Evolutionary conservation across 768 basidiomycete species (phyloP), one percentile per base, ranked within the genome.

Genomic region (Boletus rex-veris): DNA sequence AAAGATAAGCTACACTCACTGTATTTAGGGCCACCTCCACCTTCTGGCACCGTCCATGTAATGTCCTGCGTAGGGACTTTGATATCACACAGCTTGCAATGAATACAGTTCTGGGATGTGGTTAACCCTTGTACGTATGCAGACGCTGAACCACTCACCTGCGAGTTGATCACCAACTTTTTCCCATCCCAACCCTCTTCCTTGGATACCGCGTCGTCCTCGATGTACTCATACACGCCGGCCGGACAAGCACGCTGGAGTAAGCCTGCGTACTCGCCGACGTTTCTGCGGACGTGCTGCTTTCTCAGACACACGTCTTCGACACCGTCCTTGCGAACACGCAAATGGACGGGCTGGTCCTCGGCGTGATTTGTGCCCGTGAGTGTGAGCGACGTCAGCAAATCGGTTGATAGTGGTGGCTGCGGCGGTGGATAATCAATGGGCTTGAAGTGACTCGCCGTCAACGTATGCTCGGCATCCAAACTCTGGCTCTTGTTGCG

Each of bases 351-450:
- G 3, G 88, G 92, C 68, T 98, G 93, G 68, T 98, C 93, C 68
- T 99, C 96, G n/a, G 89, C 86, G 64, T 98, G 96, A 66, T 96
- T 96, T 15, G 96, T 98, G 0, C 90, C 91, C 7, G 96, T 97
- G 41, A 97, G 79, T 3, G 90, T 79, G 36, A 99, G 80, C 33
- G 88, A 89, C 0, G 92, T 98, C 69, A 98, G 77, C 63, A 99
- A 76, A 67, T 98, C 96, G 28, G 96, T 98, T 6, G 91, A 92
- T 14, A 98, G 75, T 7, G 92, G 90, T 2, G 94, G 84, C 66
- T 98, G 85, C 48, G 90, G 91, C 5, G 84, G 73, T 1, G 95
- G 95, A 71, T 98, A 97, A 6, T 83, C 77, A 63, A 95, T 94
- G 0, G 89, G 89, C 60, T 80, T 77, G 68, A 81, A 86, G 41